phyloP scores from a whole-genome alignment of 75 land plant genomes.

The Picea sitchensis region DNA sequence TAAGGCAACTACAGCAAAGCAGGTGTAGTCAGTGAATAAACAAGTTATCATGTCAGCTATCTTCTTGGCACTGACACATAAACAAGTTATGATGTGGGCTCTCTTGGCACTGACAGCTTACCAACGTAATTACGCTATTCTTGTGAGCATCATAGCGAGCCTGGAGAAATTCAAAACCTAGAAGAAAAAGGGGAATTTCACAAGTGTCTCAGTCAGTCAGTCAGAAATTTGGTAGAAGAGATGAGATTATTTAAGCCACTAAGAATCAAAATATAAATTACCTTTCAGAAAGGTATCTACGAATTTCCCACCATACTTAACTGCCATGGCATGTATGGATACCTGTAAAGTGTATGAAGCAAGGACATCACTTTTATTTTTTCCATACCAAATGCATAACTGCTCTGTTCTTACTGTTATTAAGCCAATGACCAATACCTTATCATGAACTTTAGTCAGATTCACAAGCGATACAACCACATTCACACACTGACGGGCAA shows the following conservation, averaged over 20 bases:
- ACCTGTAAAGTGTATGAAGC: constrained; percentile 31
- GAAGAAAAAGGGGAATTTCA: constrained; percentile 3
- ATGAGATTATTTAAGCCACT: background rate
- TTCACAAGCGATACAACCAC: constrained; percentile 68
- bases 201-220: background rate
- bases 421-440: constrained; percentile 39
- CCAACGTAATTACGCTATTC: constrained; percentile 59
- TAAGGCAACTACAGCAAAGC: background rate
- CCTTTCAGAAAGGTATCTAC: constrained; percentile 86
- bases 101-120: constrained; percentile 19
- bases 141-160: constrained; percentile 50
- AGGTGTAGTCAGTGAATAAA: no score
- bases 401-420: background rate
- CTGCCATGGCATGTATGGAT: constrained; percentile 73
- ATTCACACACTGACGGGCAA: constrained; percentile 48
- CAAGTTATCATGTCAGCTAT: background rate
- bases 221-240: background rate
- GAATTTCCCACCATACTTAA: constrained; percentile 90
- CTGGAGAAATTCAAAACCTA: constrained; percentile 73
- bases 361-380: background rate
- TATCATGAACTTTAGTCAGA: constrained; percentile 67
- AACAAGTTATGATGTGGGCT: background rate
- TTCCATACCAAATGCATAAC: background rate
- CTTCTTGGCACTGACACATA: background rate
- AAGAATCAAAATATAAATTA: constrained; percentile 12